These are phyloP conservation scores for Edaphochlamys debaryana DNA, from an alignment of 139 green algal genomes.

Conservation along the genomic window DNA sequence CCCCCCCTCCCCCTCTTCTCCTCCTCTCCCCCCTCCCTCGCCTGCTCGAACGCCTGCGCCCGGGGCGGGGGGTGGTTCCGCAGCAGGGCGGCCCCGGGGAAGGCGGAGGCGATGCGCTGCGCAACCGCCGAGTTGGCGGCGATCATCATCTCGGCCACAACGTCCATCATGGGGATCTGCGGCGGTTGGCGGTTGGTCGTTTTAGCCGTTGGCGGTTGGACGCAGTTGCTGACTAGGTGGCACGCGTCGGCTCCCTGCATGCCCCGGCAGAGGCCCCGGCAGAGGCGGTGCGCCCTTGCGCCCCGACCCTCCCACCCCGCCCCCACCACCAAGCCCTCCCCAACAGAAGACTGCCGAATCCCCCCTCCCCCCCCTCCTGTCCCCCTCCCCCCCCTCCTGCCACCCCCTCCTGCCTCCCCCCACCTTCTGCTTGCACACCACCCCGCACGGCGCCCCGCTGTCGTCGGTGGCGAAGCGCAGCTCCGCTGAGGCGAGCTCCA, in stretches of 20 bases:
- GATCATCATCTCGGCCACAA: constrained; percentile 74
- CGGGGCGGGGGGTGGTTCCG: constrained; percentile 68
- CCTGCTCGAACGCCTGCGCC: constrained; percentile 61
- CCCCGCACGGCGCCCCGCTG: constrained; percentile 2
- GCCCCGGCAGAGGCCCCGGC: no score
- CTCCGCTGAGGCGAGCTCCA: constrained; percentile 71
- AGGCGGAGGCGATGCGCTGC: constrained; percentile 54
- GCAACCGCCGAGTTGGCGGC: constrained; percentile 67
- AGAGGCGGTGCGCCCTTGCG: no score
- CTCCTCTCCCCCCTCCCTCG: no score
- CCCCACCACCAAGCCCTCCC: no score
- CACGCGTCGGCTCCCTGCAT: no score
- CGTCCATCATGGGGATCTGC: constrained; percentile 66
- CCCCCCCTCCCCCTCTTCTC: no score
- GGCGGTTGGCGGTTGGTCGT: not conserved
- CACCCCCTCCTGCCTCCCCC: not conserved
- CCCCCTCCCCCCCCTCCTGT: not conserved
- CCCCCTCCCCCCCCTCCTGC: not conserved
- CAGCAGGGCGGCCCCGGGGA: constrained; percentile 64
- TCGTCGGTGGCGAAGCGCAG: constrained; percentile 59
- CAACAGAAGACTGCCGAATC: not conserved
- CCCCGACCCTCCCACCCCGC: no score
- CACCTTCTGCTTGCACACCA: constrained; percentile 40
- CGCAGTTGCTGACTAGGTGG: not conserved
- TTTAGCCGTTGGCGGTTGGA: not conserved